Percentiles rank a stretch among this genome's conserved stretches.
Evolutionary conservation across 2,329 filamentous ascomycete genomes (phyloP).

Genomic region (Paraphoma sp.): DNA sequence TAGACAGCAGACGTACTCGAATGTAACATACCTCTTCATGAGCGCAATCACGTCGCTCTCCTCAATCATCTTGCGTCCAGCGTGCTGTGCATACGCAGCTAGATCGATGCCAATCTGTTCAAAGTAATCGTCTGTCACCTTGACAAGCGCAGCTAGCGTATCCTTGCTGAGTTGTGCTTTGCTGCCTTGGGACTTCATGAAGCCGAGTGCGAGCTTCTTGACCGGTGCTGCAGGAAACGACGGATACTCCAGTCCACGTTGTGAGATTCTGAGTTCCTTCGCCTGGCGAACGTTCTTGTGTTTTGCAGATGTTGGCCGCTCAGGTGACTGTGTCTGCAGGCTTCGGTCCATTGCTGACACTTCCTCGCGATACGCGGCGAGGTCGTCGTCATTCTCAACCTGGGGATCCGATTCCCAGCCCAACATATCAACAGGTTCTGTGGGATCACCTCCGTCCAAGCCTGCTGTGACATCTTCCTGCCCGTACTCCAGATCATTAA

Average conservation of each 20-base stretch:
- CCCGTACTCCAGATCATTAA: slow-evolving; percentile 10
- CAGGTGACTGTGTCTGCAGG: slow-evolving; percentile 35
- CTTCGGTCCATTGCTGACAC: slow-evolving; percentile 44
- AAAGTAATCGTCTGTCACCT: slow-evolving; percentile 90
- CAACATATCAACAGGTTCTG: slow-evolving; percentile 20
- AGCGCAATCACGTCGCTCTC: slow-evolving; percentile 82
- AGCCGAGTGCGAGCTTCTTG: slow-evolving; percentile 73
- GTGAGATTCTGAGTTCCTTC: slow-evolving; percentile 67
- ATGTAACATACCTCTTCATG: slow-evolving; percentile 75
- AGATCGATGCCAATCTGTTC: slow-evolving; percentile 85
- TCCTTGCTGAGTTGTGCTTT: slow-evolving; percentile 76
- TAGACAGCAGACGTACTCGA: slow-evolving; percentile 20
- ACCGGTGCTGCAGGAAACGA: slow-evolving; percentile 75
- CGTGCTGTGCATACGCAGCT: slow-evolving; percentile 79
- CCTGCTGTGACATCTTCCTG: slow-evolving; percentile 27
- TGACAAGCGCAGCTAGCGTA: slow-evolving; percentile 74
- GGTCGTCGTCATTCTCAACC: slow-evolving; percentile 33
- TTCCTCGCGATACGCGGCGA: slow-evolving; percentile 44
- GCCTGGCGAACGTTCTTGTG: slow-evolving; percentile 35
- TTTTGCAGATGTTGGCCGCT: slow-evolving; percentile 19
- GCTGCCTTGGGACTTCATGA: slow-evolving; percentile 70
- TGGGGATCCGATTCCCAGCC: slow-evolving; percentile 42
- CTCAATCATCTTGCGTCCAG: slow-evolving; percentile 82
- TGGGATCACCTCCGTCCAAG: slow-evolving; percentile 32
- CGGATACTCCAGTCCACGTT: slow-evolving; percentile 76